These are phyloP conservation scores for Gossypium herbaceum DNA, from an alignment of 345 rosid genomes.

Conservation along the genomic window DNA sequence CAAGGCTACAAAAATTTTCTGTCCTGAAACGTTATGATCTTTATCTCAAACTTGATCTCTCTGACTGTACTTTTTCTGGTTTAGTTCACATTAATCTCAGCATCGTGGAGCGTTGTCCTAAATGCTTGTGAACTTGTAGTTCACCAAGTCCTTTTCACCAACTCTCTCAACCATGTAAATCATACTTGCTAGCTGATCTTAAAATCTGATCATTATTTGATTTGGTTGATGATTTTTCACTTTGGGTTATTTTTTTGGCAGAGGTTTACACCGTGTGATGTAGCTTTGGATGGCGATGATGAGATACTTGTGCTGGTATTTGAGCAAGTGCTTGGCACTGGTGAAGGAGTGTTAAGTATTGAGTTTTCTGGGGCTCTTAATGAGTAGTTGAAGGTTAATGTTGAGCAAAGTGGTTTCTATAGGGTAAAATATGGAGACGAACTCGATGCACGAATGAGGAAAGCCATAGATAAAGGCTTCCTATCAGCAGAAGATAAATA, in stretches of 20 bases:
- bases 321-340: constrained; percentile 26
- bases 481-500: constrained; percentile 70
- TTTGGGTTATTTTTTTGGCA: too few species aligned
- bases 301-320: constrained; percentile 41
- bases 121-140: constrained; percentile 36
- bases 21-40: constrained; percentile 23
- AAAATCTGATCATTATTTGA: not conserved
- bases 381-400: constrained; percentile 49
- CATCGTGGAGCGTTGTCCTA: constrained; percentile 33
- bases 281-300: constrained; percentile 32
- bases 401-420: constrained; percentile 82
- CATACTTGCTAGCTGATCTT: not conserved
- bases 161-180: constrained; percentile 26
- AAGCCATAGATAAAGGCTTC: constrained; percentile 59
- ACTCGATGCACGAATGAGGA: constrained; percentile 64
- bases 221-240: too few species aligned
- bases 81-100: constrained; percentile 17
- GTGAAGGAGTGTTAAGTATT: constrained; percentile 31
- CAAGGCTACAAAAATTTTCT: constrained; percentile 20
- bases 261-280: too few species aligned
- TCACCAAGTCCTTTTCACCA: constrained; percentile 29
- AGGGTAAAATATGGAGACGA: constrained; percentile 80
- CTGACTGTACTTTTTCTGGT: constrained; percentile 34
- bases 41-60: constrained; percentile 26
- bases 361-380: constrained; percentile 34